Conservation (phyloP, 805 yeast genomes). For the Priceomyces fermenticarens region DNA sequence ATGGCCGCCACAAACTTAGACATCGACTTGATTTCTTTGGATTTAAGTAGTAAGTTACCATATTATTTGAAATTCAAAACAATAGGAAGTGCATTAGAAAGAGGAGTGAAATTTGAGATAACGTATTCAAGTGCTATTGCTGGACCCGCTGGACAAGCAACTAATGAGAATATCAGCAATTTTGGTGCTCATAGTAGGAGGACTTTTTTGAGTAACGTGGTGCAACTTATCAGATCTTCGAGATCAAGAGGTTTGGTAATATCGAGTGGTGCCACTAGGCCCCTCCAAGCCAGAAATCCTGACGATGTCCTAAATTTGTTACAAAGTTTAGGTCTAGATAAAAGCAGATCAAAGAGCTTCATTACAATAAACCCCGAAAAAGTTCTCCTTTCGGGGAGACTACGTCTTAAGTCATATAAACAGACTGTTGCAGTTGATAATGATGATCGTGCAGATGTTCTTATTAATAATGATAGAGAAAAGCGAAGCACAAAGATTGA, state of each 20-base stretch:
- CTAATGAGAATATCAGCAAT: constrained; percentile 17
- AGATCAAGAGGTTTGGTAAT: constrained; percentile 76
- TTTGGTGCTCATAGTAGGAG: constrained; percentile 44
- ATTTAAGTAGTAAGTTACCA: constrained; percentile 63
- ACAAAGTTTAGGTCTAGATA: constrained; percentile 67
- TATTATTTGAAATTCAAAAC: constrained; percentile 80
- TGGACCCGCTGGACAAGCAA: constrained; percentile 26
- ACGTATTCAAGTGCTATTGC: constrained; percentile 57
- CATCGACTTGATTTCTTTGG: constrained; percentile 76
- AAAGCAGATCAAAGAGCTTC: constrained; percentile 56
- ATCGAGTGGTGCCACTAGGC: constrained; percentile 66
- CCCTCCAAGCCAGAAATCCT: constrained; percentile 61
- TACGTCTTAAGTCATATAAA: constrained; percentile 71
- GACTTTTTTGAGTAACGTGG: constrained; percentile 65
- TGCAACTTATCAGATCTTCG: constrained; percentile 76
- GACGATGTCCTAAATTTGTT: constrained; percentile 67
- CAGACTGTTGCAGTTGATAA: constrained; percentile 65
- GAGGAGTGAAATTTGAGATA: constrained; percentile 82
- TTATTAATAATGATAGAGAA: constrained; percentile 20
- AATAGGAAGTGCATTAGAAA: constrained; percentile 74
- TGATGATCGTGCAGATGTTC: constrained; percentile 22
- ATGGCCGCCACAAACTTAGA: constrained; percentile 74
- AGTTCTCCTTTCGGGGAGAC: constrained; percentile 69
- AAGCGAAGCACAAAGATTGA: constrained; percentile 12
- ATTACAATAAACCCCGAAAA: constrained; percentile 58